Percentiles rank a stretch among this genome's conserved stretches.
Conservation (phyloP, 140 eudicot genomes). For the Senecio squalidus region DNA sequence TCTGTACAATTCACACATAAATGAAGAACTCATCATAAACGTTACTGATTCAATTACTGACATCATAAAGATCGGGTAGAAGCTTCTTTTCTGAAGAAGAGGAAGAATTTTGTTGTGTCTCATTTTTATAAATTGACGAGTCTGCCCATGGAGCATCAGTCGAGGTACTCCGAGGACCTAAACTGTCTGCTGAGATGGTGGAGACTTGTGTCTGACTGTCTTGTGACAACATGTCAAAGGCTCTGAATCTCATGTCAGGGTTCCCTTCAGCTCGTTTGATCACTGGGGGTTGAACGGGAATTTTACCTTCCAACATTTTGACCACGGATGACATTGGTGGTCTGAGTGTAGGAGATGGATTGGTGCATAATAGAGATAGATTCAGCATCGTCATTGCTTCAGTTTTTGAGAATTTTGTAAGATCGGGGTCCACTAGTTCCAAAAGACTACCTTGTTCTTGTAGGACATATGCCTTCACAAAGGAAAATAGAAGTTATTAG, state of each 20-base stretch:
- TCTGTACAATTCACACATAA: slow-evolving; percentile 6
- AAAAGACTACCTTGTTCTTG: slow-evolving; percentile 57
- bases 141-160: slow-evolving; percentile 39
- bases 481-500: neutral
- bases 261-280: slow-evolving; percentile 24
- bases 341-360: slow-evolving; percentile 59
- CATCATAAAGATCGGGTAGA: slow-evolving; percentile 34
- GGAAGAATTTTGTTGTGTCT: slow-evolving; percentile 7
- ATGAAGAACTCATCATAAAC: neutral
- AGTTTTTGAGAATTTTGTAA: slow-evolving; percentile 33
- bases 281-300: slow-evolving; percentile 35
- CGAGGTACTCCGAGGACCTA: slow-evolving; percentile 30
- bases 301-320: slow-evolving; percentile 57
- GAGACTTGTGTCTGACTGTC: slow-evolving; percentile 39
- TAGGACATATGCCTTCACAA: slow-evolving; percentile 48
- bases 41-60: slow-evolving; percentile 4
- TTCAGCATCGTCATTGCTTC: slow-evolving; percentile 56
- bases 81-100: slow-evolving; percentile 17
- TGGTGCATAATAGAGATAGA: slow-evolving; percentile 58
- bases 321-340: slow-evolving; percentile 73
- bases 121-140: slow-evolving; percentile 32
- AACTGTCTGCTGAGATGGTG: slow-evolving; percentile 31
- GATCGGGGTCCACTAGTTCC: slow-evolving; percentile 60
- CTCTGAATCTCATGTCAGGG: slow-evolving; percentile 42
- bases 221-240: slow-evolving; percentile 42